Base-by-base conservation (phyloP, 2,329 filamentous ascomycete genomes). In the Oidium heveae region DNA sequence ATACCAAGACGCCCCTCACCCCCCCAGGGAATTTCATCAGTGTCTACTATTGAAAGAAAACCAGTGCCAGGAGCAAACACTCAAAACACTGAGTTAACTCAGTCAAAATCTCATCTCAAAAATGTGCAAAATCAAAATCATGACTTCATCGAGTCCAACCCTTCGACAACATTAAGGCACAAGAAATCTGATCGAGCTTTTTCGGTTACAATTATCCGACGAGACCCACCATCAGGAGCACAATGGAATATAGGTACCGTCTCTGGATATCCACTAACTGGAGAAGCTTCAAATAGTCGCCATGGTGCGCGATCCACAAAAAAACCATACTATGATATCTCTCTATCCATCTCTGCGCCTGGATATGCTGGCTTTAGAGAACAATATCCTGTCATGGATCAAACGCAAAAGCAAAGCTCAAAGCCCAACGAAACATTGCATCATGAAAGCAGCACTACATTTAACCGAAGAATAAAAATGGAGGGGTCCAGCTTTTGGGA, bases 221-320 rank as follows among this genome's bases (percentile, higher is more conserved):
- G 83, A 58, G 80, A 87, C 63, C 81, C 81, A 0, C 71, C 74
- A 22, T 76, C 79, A 9, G 77, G 78, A 8, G 72, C 72, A 55
- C 84, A 87, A 65, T 86, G 82, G 82, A 87, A 87, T 62, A 74
- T 87, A 13, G 84, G 79, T 22, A 78, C 72, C 55, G 73, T 86
- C 52, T 73, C 72, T 53, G 63, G 63, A 28, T 46, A 54, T 20
- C 59, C 62, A 13, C 36, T 55, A 46, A 16, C 24, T 37, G 55
- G 56, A 16, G 56, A 60, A 41, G 49, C 46, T 47, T 55, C 57
- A 36, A 44, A 68, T 66, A 46, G 62, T 63, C 37, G 55, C 57
- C 33, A 28, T 44, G 36, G 41, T n/a, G 55, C 54, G 53, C 61
- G 63, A 37, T 56, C 47, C 32, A 51, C 64, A 2, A 69, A 73